Evolutionary conservation across 2,329 filamentous ascomycete species (phyloP).

Genomic region (Trichoderma sp.): DNA sequence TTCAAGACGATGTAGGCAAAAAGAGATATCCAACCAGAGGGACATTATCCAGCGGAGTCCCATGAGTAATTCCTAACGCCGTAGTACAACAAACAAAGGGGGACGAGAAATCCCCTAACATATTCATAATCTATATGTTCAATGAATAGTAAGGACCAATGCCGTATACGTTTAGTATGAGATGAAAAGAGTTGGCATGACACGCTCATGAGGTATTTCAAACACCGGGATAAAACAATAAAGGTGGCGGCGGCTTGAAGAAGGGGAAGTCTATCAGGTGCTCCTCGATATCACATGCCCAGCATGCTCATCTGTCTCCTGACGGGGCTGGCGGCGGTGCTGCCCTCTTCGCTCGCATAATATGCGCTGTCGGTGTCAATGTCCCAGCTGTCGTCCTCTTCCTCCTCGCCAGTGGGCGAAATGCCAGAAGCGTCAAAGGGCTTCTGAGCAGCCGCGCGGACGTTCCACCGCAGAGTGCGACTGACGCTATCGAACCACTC

Average conservation of each 20-base stretch:
- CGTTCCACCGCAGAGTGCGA: constrained; percentile 92
- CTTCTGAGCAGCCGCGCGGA: constrained; percentile 87
- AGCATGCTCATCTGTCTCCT: constrained; percentile 74
- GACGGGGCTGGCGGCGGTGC: constrained; percentile 66
- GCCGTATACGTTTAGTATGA: background rate
- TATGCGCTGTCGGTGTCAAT: constrained; percentile 85
- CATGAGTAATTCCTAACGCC: constrained; percentile 3
- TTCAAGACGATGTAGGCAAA: background rate
- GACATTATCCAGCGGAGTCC: constrained; percentile 1
- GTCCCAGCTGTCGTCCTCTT: constrained; percentile 76
- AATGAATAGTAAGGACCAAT: background rate
- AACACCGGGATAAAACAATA: background rate
- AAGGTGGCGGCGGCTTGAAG: background rate
- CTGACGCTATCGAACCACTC: constrained; percentile 98
- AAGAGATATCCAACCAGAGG: background rate
- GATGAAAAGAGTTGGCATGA: constrained; percentile 7
- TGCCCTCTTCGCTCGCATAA: constrained; percentile 73
- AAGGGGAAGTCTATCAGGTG: background rate
- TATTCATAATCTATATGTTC: constrained; percentile 24
- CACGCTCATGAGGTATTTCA: constrained; percentile 1
- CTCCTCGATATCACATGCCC: constrained; percentile 43
- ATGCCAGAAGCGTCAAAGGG: constrained; percentile 64
- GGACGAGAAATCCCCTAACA: background rate
- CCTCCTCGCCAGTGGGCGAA: constrained; percentile 31
- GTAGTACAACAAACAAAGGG: background rate